Evolutionary conservation across 768 basidiomycete species (phyloP), one percentile per base, ranked within the genome.

Genomic region (Termitomyces sp.): DNA sequence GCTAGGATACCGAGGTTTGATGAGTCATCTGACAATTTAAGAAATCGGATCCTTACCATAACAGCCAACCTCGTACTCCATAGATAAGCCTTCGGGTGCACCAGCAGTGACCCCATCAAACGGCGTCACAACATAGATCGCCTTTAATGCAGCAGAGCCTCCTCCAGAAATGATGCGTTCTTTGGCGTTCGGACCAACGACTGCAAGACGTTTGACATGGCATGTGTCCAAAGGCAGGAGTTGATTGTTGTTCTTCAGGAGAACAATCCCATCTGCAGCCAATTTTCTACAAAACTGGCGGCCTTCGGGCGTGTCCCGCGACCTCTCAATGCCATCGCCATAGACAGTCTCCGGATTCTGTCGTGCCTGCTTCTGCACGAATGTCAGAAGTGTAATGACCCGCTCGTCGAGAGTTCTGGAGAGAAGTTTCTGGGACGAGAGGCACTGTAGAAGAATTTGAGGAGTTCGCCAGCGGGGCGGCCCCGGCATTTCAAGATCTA

Each of bases 401-500:
- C 85, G 76, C 60, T 81, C 78, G 61, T 86, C 78, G 37, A 88
- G 71, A 25, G 80, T 82, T 1, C 70, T 56, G 14, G 69, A 64
- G 11, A 76, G 71, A 17, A 86, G 63, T 69, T 91, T 91, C 68
- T 85, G 69, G 38, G 70, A 65, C 14, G 75, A 74, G 3, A 77
- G 67, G 54, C 69, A 74, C 48, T 77, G 76, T 42, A 76, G 66
- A 17, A 79, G 72, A 37, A 81, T 75, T 4, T 69, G 58, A 15
- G 69, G 74, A 0, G 79, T 84, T 56, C 90, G 81, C 89, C 88
- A 90, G 47, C 87, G 84, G 60, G 86, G 83, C 20, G 82, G 81
- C 2, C 90, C 89, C 2, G 88, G 88, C 88, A 89, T 91, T 72
- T 91, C 88, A 37, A 92, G 81, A 68, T 91, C 87, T 32, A 92